Base-by-base conservation (phyloP, 1,284 basidiomycete species). In the Malassezia nana region DNA sequence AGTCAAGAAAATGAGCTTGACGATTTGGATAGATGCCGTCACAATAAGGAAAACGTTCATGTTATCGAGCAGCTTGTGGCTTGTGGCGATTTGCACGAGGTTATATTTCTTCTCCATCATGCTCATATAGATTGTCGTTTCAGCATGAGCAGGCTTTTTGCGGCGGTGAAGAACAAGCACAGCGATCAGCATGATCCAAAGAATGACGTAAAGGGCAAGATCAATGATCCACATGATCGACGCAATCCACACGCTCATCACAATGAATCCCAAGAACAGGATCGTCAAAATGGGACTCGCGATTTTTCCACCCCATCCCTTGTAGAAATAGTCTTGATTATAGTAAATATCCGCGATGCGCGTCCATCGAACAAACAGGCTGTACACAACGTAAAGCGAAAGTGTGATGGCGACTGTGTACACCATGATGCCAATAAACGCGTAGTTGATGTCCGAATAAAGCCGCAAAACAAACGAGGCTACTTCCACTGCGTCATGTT, bases 1-100 rank as follows among this genome's bases (percentile, higher is more conserved):
- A 7, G 38, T 41, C 18, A 55, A 24, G 40, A 49, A 55, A n/a
- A 55, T 55, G 16, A 25, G 20, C 52, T 55, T 55, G 13, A 55
- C 46, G 13, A 55, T 35, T 22, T 35, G 15, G 24, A 55, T 29
- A 8, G 52, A 7, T 4, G 18, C 3, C 3, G 33, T 22, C 15
- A 55, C 52, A 18, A 55, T 30, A 3, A 55, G 28, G 20, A 55
- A 43, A 7, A 49, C 52, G 10, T 25, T 32, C 52, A 55, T 49
- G 30, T 49, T 48, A 33, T 55, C 46, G 2, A 55, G 28, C 9
- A 25, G 28, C 46, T 49, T 42, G 30, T 49, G 46, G 29, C 46
- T 55, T 4, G 52, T 55, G 6, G 31, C 46, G 20, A 55, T 8
- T 4, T 46, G 52, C 7, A 22, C 29, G 10, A 38, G 8, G 7